phyloP scores from a whole-genome alignment of 768 basidiomycete species.

The Podaxis rugospora region DNA sequence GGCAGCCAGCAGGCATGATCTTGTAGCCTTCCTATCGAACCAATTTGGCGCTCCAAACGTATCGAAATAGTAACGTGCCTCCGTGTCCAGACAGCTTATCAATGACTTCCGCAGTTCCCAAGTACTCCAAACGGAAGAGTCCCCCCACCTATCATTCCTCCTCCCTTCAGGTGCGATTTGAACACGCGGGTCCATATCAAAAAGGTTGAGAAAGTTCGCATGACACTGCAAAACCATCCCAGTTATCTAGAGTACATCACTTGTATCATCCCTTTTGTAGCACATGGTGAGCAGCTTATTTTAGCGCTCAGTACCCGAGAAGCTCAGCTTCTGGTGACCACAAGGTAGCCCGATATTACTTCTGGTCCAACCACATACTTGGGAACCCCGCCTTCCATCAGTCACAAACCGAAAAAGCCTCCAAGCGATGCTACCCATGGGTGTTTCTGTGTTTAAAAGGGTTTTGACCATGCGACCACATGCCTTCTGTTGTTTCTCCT shows the following conservation, averaged over 20 bases:
- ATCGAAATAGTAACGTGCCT: neutral
- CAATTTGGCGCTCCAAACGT: neutral
- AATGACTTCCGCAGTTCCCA: neutral
- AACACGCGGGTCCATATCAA: neutral
- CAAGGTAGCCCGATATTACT: neutral
- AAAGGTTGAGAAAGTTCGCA: neutral
- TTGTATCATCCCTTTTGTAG: constrained; percentile 1
- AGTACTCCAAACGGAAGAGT: neutral
- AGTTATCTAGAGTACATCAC: neutral
- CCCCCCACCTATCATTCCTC: neutral
- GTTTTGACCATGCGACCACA: constrained; percentile 6
- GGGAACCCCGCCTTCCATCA: neutral
- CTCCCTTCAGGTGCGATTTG: neutral
- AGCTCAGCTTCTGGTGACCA: neutral
- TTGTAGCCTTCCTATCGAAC: neutral
- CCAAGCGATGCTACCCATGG: neutral
- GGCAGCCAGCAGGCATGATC: too few relatives aligned
- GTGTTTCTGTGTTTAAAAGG: constrained; percentile 6
- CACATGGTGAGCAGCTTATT: constrained; percentile 8
- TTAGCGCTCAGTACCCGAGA: neutral
- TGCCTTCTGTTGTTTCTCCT: neutral
- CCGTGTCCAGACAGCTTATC: neutral
- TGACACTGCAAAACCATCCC: neutral
- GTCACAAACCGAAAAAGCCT: neutral
- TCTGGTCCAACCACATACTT: neutral